A percentile compares a stretch with the other conserved stretches of the same genome.
Conservation (phyloP, 225 moss, liverwort and hornwort genomes). For the Pseudoscleropodium purum region DNA sequence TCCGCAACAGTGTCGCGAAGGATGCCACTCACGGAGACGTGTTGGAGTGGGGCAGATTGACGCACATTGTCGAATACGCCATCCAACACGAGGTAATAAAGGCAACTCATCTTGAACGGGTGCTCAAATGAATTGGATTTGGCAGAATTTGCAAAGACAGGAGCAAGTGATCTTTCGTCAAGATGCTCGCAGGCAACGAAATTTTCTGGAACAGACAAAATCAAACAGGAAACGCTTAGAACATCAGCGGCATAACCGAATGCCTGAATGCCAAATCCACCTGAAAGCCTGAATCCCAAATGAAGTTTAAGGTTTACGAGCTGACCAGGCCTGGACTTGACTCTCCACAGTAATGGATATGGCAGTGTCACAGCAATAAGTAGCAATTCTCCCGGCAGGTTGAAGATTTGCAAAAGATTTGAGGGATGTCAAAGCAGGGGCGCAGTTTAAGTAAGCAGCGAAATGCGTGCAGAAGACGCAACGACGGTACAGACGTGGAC, state of each 20-base stretch:
- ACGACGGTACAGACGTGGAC: background rate
- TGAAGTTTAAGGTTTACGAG: too few species aligned
- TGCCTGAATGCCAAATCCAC: background rate
- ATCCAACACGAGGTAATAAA: background rate
- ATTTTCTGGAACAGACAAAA: background rate
- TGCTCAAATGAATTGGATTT: background rate
- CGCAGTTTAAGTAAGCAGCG: background rate
- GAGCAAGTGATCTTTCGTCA: background rate
- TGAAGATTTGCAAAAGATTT: background rate
- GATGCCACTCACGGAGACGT: slow-evolving; percentile 15
- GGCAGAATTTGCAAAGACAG: background rate
- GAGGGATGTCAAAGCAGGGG: background rate
- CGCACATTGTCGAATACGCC: background rate
- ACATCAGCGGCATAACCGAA: background rate
- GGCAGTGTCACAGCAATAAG: background rate
- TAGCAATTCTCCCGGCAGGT: background rate
- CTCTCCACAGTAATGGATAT: background rate
- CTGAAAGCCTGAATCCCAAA: background rate
- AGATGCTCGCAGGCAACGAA: background rate
- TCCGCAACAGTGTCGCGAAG: slow-evolving; percentile 22
- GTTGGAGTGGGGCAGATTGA: slow-evolving; percentile 4
- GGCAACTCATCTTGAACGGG: slow-evolving; percentile 1
- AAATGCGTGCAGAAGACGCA: background rate
- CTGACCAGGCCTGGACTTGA: background rate
- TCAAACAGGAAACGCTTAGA: background rate